Percentiles rank a stretch among this genome's conserved stretches.
Conservation (phyloP, 331 rosid genomes). For the Rhamnella rubrinervis region DNA sequence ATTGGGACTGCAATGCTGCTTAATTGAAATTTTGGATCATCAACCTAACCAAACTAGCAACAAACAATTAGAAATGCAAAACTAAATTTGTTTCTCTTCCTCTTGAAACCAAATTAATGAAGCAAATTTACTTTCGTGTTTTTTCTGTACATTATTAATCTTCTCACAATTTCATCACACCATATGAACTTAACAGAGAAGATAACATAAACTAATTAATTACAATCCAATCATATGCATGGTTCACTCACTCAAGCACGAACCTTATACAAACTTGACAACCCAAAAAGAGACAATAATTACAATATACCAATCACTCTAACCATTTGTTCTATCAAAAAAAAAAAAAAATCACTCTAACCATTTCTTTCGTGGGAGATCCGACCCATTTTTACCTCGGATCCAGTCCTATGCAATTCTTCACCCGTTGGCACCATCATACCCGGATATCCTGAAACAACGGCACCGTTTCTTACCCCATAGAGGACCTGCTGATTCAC, state of each 20-base stretch:
- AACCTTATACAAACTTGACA: not conserved
- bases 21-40: too few relatives aligned
- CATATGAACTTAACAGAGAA: not conserved
- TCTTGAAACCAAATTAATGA: too few relatives aligned
- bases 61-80: too few relatives aligned
- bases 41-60: too few relatives aligned
- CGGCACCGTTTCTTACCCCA: constrained; percentile 44
- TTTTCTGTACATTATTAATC: not conserved
- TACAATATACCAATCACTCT: not conserved
- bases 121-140: too few relatives aligned
- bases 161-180: not conserved
- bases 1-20: too few relatives aligned
- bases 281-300: not conserved
- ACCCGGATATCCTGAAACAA: constrained; percentile 31
- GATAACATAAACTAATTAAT: constrained; percentile 3
- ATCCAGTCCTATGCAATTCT: constrained; percentile 45
- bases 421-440: constrained; percentile 44
- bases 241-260: not conserved
- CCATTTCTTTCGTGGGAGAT: constrained; percentile 19
- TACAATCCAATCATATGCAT: not conserved
- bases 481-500: constrained; percentile 51
- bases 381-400: constrained; percentile 45
- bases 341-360: not conserved
- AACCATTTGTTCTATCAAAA: too few relatives aligned
- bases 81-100: too few relatives aligned